Percentiles rank a stretch among this genome's conserved stretches.
phyloP scores from a whole-genome alignment of 768 basidiomycete genomes.

The Suillus ampliporus region DNA sequence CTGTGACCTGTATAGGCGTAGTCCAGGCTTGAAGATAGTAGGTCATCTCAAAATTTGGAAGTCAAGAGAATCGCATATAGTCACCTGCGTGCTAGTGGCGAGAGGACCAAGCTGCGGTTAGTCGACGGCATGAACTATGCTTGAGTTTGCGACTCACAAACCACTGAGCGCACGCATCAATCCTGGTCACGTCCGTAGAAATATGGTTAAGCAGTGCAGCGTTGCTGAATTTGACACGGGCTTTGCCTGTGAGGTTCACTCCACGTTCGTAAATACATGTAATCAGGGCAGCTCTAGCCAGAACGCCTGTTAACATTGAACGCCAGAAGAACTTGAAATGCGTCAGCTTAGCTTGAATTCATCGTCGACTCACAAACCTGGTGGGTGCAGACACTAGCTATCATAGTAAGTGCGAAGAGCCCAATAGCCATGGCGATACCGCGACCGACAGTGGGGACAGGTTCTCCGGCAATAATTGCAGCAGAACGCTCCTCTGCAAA shows the following conservation, averaged over 20 bases:
- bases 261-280: conserved; percentile 76
- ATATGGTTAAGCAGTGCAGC: conserved; percentile 64
- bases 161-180: conserved; percentile 72
- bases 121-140: background rate
- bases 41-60: background rate
- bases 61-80: conserved; percentile 1
- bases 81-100: conserved; percentile 46
- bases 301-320: conserved; percentile 68
- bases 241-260: conserved; percentile 66
- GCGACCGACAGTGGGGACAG: conserved; percentile 48
- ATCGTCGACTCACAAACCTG: conserved; percentile 45
- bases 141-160: conserved; percentile 52
- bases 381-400: conserved; percentile 63
- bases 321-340: conserved; percentile 70
- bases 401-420: conserved; percentile 53
- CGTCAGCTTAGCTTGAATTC: background rate
- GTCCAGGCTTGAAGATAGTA: conserved; percentile 55
- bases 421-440: conserved; percentile 67
- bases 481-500: conserved; percentile 56
- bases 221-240: conserved; percentile 68
- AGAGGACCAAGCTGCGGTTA: background rate
- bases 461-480: conserved; percentile 41
- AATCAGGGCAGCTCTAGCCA: conserved; percentile 69
- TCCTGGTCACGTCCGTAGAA: conserved; percentile 67
- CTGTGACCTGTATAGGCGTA: conserved; percentile 67